Base-by-base conservation (phyloP, 2,329 filamentous ascomycete species). In the Onygenales sp. region DNA sequence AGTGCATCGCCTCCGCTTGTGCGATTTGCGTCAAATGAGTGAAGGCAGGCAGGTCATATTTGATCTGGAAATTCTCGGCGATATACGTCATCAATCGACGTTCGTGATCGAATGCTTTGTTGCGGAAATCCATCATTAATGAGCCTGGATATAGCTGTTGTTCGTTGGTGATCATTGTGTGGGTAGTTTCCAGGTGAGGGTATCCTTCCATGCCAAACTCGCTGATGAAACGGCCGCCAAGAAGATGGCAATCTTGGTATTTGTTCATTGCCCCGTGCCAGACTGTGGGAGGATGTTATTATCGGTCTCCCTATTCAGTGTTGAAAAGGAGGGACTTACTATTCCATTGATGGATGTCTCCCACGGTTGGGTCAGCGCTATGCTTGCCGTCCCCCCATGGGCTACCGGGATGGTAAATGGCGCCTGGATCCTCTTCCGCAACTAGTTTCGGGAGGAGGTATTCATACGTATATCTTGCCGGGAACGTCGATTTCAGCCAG, bases 191-290 rank as follows among this genome's bases (percentile, higher is more conserved):
- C 63, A 92, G 81, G 57, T 84, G 83, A 0, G 91, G 91, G 66
- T 95, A 94, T 0, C 88, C 88, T 67, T 95, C 84, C 89, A 95
- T 95, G 55, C 91, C 91, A 61, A 95, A 96, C 65, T 96, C 91
- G 53, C 87, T 91, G 54, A 95, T 90, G 70, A 96, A 96, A 0
- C 91, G 83, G 2, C 91, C 90, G n/a, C 83, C 83, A 0, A 95
- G 81, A 57, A 84, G 85, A 67, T 92, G 88, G 59, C 90, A 95
- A 61, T 92, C 85, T 61, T 96, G 91, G 62, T 94, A 95, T 60
- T 87, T 89, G 64, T 93, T 86, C 65, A 95, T 89, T 1, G 82
- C 85, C 17, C 90, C 90, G 64, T 95, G 91, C 91, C 91, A 95
- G 13, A 95, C 80, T 76, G 50, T 31, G 21, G 14, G 42, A 27